phyloP scores from a whole-genome alignment of 306 rosid species.

The Quercus alba region DNA sequence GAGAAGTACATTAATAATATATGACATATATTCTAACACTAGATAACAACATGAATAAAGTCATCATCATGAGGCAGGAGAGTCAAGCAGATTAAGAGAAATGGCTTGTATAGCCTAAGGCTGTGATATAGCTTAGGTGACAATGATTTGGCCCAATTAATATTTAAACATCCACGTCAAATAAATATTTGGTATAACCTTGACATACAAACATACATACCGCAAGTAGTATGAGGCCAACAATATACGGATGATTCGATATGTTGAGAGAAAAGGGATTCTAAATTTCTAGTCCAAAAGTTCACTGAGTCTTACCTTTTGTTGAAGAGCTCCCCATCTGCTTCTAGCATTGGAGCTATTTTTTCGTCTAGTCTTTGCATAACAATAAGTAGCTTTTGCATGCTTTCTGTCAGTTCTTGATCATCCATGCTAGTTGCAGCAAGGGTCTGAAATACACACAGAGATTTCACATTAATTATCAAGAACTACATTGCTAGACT shows the following conservation, averaged over 20 bases:
- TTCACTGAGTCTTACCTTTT: conserved; percentile 49
- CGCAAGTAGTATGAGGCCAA: neutral
- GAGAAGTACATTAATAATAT: neutral
- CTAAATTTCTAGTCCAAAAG: neutral
- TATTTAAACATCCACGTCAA: neutral
- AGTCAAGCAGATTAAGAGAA: neutral
- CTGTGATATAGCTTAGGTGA: neutral
- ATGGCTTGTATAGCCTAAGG: neutral
- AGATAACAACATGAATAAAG: neutral
- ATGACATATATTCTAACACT: neutral
- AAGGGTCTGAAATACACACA: conserved; percentile 63
- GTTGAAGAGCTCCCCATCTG: conserved; percentile 89
- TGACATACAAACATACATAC: neutral
- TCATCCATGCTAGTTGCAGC: conserved; percentile 91
- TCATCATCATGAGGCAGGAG: neutral
- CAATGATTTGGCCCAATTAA: neutral
- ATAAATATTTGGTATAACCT: neutral
- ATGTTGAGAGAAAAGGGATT: neutral
- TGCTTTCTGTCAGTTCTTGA: conserved; percentile 83
- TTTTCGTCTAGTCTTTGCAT: conserved; percentile 94
- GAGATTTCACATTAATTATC: conserved; percentile 9
- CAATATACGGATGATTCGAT: neutral
- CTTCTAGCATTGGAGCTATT: conserved; percentile 86
- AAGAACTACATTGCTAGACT: conserved; percentile 11
- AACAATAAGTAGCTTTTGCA: conserved; percentile 92